Evolutionary conservation across 495 filamentous ascomycete species (phyloP).

Genomic region (Penicillium canescens): DNA sequence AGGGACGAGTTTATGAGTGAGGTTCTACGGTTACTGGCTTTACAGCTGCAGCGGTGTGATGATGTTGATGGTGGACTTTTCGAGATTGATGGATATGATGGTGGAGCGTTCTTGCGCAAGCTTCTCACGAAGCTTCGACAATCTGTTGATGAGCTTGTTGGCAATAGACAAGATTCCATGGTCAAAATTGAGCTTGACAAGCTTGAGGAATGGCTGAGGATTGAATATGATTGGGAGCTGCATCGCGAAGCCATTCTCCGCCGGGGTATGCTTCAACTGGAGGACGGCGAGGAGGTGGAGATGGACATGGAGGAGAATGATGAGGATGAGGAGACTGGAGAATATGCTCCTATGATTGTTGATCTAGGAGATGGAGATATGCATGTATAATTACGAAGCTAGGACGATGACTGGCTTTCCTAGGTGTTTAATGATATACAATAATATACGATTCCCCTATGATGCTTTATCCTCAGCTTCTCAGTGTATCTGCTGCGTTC

Average conservation of each 20-base stretch:
- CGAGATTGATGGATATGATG: conserved; percentile 53
- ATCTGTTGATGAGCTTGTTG: conserved; percentile 43
- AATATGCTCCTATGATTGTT: conserved; percentile 84
- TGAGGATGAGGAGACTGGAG: conserved; percentile 81
- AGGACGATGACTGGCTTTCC: not conserved
- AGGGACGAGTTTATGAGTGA: conserved; percentile 58
- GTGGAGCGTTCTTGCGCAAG: conserved; percentile 54
- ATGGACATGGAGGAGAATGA: conserved; percentile 74
- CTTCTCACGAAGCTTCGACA: conserved; percentile 54
- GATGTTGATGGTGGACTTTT: conserved; percentile 64
- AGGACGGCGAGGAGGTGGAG: conserved; percentile 77
- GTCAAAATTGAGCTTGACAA: conserved; percentile 55
- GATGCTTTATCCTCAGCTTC: not conserved
- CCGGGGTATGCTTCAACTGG: conserved; percentile 66
- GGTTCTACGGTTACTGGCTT: conserved; percentile 61
- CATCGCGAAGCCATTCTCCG: conserved; percentile 54
- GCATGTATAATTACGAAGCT: not conserved
- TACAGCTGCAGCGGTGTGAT: conserved; percentile 71
- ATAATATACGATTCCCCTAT: not conserved
- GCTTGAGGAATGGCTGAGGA: conserved; percentile 55
- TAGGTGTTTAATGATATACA: not conserved
- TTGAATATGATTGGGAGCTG: conserved; percentile 66
- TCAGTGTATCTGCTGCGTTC: not conserved
- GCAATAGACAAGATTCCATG: conserved; percentile 22
- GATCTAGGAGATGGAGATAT: conserved; percentile 45